Evolutionary conservation across 2,329 filamentous ascomycete genomes (phyloP).

Genomic region (Amylocarpus encephaloides): DNA sequence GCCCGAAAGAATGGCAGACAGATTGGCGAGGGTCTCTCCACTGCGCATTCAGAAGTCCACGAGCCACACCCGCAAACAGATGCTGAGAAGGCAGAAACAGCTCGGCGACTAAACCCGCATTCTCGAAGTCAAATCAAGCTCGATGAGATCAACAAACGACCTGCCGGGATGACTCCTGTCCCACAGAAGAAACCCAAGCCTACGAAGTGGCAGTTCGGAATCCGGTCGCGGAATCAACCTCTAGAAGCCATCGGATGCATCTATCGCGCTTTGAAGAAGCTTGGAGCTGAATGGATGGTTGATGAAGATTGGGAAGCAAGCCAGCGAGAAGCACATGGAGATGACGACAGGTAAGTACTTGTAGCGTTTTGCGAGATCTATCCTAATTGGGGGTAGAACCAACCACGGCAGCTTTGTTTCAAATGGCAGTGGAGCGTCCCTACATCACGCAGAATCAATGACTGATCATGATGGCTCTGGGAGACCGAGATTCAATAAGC

Average conservation of each 20-base stretch:
- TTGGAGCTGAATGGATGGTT: constrained; percentile 81
- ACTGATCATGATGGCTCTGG: constrained; percentile 24
- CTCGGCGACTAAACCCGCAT: constrained; percentile 78
- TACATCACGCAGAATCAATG: constrained; percentile 34
- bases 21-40: constrained; percentile 32
- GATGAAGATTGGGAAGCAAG: constrained; percentile 46
- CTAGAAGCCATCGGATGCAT: constrained; percentile 93
- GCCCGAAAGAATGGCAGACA: constrained; percentile 51
- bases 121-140: constrained; percentile 64
- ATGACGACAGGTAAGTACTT: constrained; percentile 33
- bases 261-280: constrained; percentile 81
- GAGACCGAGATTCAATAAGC: constrained; percentile 26
- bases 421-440: constrained; percentile 31
- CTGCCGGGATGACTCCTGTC: constrained; percentile 57
- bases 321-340: constrained; percentile 37
- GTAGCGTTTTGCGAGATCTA: neutral
- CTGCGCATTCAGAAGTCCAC: constrained; percentile 36
- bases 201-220: constrained; percentile 96
- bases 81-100: constrained; percentile 76
- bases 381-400: constrained; percentile 22
- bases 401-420: constrained; percentile 38
- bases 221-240: constrained; percentile 86
- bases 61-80: constrained; percentile 43
- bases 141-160: constrained; percentile 55
- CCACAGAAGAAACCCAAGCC: constrained; percentile 68